phyloP scores from a whole-genome alignment of 306 rosid genomes.

The Vigna nakashimae region DNA sequence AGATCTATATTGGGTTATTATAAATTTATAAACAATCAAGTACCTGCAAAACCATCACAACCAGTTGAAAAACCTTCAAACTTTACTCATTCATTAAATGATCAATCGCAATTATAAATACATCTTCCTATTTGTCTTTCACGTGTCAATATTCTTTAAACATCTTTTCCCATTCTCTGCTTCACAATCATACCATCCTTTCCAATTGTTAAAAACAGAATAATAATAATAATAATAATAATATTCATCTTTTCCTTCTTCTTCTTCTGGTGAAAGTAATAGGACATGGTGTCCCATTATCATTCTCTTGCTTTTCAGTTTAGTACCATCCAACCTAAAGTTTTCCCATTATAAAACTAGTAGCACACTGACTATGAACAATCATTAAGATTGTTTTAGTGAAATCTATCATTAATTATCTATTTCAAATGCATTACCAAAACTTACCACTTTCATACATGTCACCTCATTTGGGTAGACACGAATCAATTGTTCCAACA shows the following conservation, averaged over 20 bases:
- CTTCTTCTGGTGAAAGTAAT: constrained; percentile 39
- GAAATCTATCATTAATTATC: neutral
- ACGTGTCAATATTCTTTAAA: constrained; percentile 47
- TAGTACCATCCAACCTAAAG: constrained; percentile 30
- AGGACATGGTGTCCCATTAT: constrained; percentile 34
- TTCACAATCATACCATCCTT: constrained; percentile 41
- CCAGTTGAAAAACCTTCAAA: constrained; percentile 38
- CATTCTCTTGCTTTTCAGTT: constrained; percentile 28
- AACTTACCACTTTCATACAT: neutral
- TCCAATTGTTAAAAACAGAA: constrained; percentile 42
- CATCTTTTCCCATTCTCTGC: constrained; percentile 36
- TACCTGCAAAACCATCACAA: constrained; percentile 27
- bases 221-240: neutral
- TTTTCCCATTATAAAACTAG: too few species aligned
- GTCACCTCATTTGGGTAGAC: neutral
- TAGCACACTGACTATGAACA: too few species aligned
- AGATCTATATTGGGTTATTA: constrained; percentile 24
- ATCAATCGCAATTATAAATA: constrained; percentile 17
- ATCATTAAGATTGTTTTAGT: neutral
- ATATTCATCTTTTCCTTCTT: neutral
- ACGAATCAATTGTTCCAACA: neutral
- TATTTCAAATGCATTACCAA: neutral
- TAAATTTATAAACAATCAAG: constrained; percentile 29
- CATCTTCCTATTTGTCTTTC: constrained; percentile 47
- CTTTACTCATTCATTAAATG: constrained; percentile 33